These are phyloP conservation scores for Colletotrichum lupini DNA, from an alignment of 2,329 filamentous ascomycete genomes.

Conservation along the genomic window DNA sequence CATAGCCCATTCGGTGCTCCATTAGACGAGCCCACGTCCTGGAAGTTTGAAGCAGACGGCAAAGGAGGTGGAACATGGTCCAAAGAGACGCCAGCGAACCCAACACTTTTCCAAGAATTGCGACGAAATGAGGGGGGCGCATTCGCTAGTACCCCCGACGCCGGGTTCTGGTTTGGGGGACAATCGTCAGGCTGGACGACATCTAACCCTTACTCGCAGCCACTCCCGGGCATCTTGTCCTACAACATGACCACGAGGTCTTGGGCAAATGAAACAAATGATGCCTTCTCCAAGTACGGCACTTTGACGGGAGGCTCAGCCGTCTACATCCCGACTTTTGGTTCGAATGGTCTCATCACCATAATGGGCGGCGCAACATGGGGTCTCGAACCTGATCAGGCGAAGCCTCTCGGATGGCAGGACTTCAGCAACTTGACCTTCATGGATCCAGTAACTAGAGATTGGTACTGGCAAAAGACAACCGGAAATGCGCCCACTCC, in stretches of 20 bases:
- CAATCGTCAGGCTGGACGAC: conserved; percentile 14
- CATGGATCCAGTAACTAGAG: conserved; percentile 26
- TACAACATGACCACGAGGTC: conserved; percentile 30
- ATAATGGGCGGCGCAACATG: conserved; percentile 25
- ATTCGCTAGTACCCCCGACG: conserved; percentile 9
- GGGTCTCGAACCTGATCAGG: neutral
- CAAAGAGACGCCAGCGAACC: conserved; percentile 15
- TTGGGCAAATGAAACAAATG: conserved; percentile 27
- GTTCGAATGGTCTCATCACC: conserved; percentile 21
- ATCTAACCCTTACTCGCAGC: neutral
- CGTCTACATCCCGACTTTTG: conserved; percentile 26
- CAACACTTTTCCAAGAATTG: conserved; percentile 8
- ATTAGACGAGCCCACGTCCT: conserved; percentile 1
- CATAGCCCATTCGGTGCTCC: neutral
- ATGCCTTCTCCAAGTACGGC: conserved; percentile 16
- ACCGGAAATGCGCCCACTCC: conserved; percentile 24
- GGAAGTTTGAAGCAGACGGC: conserved; percentile 32
- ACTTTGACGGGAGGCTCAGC: conserved; percentile 22
- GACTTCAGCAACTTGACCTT: conserved; percentile 35
- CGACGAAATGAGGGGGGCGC: conserved; percentile 7
- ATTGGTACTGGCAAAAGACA: conserved; percentile 30
- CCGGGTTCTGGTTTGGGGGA: conserved; percentile 32
- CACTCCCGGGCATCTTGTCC: conserved; percentile 9
- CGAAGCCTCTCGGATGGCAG: neutral
- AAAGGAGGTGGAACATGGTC: conserved; percentile 27